Base-by-base conservation (phyloP, 2,329 filamentous ascomycete genomes). In the Cladosporium halotolerans region DNA sequence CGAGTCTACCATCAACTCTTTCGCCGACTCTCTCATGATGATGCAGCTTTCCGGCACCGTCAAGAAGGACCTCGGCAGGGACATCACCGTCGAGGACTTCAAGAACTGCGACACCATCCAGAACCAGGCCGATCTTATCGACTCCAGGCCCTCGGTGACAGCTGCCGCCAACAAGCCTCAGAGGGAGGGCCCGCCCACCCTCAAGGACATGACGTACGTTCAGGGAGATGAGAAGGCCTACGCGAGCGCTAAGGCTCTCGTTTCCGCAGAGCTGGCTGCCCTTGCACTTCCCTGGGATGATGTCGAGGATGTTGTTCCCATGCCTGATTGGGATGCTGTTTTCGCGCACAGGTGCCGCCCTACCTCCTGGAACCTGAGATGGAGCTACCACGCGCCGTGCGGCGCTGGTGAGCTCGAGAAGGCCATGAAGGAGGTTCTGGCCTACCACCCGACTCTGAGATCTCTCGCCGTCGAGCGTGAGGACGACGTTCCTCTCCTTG, bases 21-120 rank as follows among this genome's bases (percentile, higher is more conserved):
- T 68, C 41, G 63, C 65, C 3, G 65, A 68, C 54, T 66, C 63
- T 8, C 51, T 68, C 41, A 66, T 67, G 64, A 66, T 68, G 63
- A 67, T 66, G 63, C 64, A 66, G 53, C 60, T 68, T 33, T 66
- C 64, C 11, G 59, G 63, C 33, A 59, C 55, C 14, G 63, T 67
- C n/a, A 66, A 65, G 56, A 65, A 65, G 53, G 59, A 66, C 43
- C 60, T 68, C 9, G 59, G 60, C 23, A 55, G 60, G 23, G 64
- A 67, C 38, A 61, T 68, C 16, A 68, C 64, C 9, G 62, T 66
- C 6, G 64, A 68, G 44, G 61, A 68, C 54, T 66, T 66, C 57
- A 64, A 66, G 57, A 53, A 59, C 13, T 64, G 63, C 45, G 61
- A 64, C 32, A 65, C 60, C 1, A 64, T 68, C 23, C 61, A 65